Base-by-base conservation (phyloP, 192 early-diverging fungal genomes). In the Umbelopsis sp. region DNA sequence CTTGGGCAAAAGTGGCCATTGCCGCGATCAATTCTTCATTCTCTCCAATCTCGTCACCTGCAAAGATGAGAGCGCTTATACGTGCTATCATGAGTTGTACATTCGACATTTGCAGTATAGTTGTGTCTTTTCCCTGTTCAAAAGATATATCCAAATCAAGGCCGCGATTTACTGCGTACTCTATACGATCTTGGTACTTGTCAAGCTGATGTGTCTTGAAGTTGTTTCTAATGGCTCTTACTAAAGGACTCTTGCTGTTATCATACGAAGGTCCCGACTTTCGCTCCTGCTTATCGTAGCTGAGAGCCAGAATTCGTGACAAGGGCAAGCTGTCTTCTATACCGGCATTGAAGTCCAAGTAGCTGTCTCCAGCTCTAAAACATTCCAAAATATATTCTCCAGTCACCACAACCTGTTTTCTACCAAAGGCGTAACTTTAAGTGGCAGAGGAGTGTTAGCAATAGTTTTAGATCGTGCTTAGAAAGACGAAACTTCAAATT, bases 1-100 rank as follows among this genome's bases (percentile, higher is more conserved):
- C 49, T 51, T 74, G 67, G 0, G 73, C 68, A n/a, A 64, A 69
- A 11, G 41, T 50, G 15, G 73, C 73, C 73, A 74, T 74, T 7
- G 44, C 21, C 10, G 18, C 45, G 16, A 74, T 49, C 30, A 74
- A 46, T 11, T 69, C 67, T 46, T 22, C n/a, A 10, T 64, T 35
- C 18, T 51, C 11, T 7, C 67, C 73, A 23, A 69, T 67, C 30
- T 69, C 47, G 4, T 48, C 47, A 37, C 73, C 73, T 15, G 73
- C 73, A 49, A 74, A 74, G 25, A 67, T 45, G 8, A 61, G 35
- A 30, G 55, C 68, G 15, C 67, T 69, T 9, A 74, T 51, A 18
- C 64, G 53, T 6, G 58, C 46, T 8, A 74, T 37, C 1, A 64
- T 45, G 1, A 23, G 46, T 15, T 58, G 64, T 2, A 74, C 16